These are phyloP conservation scores for Calonectria crousiana DNA, from an alignment of 2,329 filamentous ascomycete species.

Conservation along the genomic window DNA sequence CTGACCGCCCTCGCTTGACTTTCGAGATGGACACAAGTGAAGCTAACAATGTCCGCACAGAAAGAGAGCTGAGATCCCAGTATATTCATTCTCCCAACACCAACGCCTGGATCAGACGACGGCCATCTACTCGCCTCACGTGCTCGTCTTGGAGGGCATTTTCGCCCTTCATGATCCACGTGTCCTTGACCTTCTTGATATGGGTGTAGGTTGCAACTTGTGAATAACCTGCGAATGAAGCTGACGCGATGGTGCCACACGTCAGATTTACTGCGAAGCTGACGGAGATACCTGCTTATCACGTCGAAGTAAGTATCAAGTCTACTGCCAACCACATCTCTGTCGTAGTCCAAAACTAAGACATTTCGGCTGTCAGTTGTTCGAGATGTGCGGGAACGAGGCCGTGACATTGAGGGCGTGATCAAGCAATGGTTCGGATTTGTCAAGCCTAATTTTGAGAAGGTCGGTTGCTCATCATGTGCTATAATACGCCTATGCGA, in stretches of 20 bases:
- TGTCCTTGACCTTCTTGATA: conserved; percentile 87
- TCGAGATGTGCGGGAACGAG: conserved; percentile 90
- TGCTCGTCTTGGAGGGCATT: conserved; percentile 95
- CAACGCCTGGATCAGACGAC: conserved; percentile 83
- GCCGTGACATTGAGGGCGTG: conserved; percentile 91
- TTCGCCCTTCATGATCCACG: conserved; percentile 92
- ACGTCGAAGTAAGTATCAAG: conserved; percentile 75
- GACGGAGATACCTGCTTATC: conserved; percentile 95
- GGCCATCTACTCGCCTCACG: conserved; percentile 95
- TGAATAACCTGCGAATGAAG: neutral
- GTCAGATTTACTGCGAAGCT: conserved; percentile 92
- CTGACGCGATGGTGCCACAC: conserved; percentile 22
- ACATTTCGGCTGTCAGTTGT: conserved; percentile 66
- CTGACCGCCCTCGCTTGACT: neutral
- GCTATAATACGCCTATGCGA: neutral
- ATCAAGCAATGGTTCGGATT: conserved; percentile 98
- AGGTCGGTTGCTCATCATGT: conserved; percentile 54
- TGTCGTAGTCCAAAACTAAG: conserved; percentile 5
- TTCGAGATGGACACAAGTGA: neutral
- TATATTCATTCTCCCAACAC: conserved; percentile 96
- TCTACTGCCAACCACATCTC: neutral
- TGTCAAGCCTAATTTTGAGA: conserved; percentile 97
- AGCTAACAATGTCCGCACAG: conserved; percentile 56
- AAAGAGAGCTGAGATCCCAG: conserved; percentile 88
- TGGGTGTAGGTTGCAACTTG: conserved; percentile 71